Base-by-base conservation (phyloP, 2,329 filamentous ascomycete species). In the Domatiomyces catenatus region DNA sequence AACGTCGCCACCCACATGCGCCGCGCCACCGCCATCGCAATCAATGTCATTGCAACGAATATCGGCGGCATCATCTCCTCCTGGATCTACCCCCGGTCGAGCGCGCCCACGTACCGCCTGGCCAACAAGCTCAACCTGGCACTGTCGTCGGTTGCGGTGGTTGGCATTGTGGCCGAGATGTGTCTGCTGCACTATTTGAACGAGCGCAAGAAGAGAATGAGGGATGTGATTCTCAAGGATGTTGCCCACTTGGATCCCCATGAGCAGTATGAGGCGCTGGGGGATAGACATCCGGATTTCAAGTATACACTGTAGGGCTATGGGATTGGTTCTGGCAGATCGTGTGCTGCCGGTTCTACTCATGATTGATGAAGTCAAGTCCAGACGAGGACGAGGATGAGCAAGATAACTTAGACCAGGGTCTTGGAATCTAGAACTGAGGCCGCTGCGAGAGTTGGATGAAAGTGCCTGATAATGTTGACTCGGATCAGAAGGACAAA, bases 1-100 rank as follows among this genome's bases (percentile, higher is more conserved):
- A 84, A 84, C 61, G 79, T 75, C 0, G 79, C 80, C 0, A 79
- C 77, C 0, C 81, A 85, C 60, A 84, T 84, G 60, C 85, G 84
- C 62, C 69, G 81, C 12, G 81, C 82, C 0, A 84, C 81, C 0
- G 52, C 55, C 5, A 49, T 49, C 6, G 81, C 76, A 0, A 58
- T 84, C 57, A 80, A 84, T 62, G 68, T 84, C 22, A 75, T 76
- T 1, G 76, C 84, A 56, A 81, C 80, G 0, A 84, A 85, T 56
- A 75, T 73, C 6, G 80, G 80, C 45, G 81, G 81, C 0, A 82
- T 84, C 56, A 79, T 84, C 2, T 76, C 80, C 0, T 76, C 73
- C 19, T 47, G 55, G 49, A 55, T 50, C 8, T 50, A 39, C 8
- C 44, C 44, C 22, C 42, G 51, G 0, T 60, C 65, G 46, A 74